These are phyloP conservation scores for Candida montana DNA, from an alignment of 805 yeast species.

Conservation along the genomic window DNA sequence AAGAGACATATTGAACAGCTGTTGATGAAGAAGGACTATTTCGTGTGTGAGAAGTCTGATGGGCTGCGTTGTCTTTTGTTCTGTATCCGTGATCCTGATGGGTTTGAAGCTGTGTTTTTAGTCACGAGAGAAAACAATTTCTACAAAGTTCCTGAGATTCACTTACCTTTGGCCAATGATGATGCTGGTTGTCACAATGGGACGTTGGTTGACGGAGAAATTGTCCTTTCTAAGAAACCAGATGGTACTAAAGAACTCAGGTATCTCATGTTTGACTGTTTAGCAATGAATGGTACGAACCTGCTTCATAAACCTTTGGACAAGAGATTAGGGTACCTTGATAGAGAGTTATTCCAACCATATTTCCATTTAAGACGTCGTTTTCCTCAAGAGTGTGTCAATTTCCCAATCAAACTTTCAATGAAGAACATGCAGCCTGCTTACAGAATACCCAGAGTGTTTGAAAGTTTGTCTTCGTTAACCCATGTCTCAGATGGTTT, in stretches of 20 bases:
- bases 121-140: constrained; percentile 88
- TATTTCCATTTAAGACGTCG: constrained; percentile 62
- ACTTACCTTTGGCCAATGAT: constrained; percentile 62
- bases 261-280: constrained; percentile 86
- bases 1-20: constrained; percentile 61
- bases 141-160: constrained; percentile 73
- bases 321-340: constrained; percentile 81
- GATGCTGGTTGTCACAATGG: constrained; percentile 71
- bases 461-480: constrained; percentile 61
- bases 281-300: constrained; percentile 72
- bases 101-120: constrained; percentile 83
- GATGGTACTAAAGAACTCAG: constrained; percentile 61
- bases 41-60: constrained; percentile 94
- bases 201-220: constrained; percentile 89
- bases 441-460: constrained; percentile 70
- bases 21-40: constrained; percentile 68
- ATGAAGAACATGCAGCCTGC: constrained; percentile 86
- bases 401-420: constrained; percentile 80
- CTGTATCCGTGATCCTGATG: constrained; percentile 56
- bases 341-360: constrained; percentile 77
- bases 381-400: constrained; percentile 67
- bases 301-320: constrained; percentile 68
- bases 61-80: constrained; percentile 83
- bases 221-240: constrained; percentile 65
- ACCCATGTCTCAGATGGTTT: constrained; percentile 93